Evolutionary conservation across 306 rosid genomes (phyloP).

Genomic region (Dryas alaskensis): DNA sequence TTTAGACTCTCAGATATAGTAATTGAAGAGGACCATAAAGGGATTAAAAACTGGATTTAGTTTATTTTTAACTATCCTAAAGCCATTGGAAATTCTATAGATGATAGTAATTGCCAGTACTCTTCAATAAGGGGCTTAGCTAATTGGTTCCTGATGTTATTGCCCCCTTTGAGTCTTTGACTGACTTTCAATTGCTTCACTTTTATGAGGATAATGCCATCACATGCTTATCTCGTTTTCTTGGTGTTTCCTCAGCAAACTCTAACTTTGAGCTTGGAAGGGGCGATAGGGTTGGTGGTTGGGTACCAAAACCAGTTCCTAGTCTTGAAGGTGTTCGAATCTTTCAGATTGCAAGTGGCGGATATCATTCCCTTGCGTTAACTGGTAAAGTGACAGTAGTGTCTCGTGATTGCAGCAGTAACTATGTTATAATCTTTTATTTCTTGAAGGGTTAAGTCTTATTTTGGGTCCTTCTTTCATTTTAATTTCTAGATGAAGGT

Average conservation of each 20-base stretch:
- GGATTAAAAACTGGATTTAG: not conserved
- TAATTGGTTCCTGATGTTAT: not conserved
- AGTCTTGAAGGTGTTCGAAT: constrained; percentile 59
- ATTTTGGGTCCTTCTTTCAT: constrained; percentile 24
- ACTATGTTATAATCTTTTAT: constrained; percentile 9
- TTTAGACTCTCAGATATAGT: not conserved
- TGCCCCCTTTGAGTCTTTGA: constrained; percentile 11
- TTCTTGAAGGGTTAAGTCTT: constrained; percentile 6
- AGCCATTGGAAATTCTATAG: not conserved
- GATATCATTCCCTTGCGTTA: constrained; percentile 95
- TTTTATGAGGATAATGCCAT: not conserved
- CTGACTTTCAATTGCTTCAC: not conserved
- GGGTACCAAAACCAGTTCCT: constrained; percentile 79
- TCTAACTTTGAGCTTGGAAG: constrained; percentile 96
- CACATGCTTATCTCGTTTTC: not conserved
- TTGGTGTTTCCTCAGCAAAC: constrained; percentile 52
- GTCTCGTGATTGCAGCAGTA: not conserved
- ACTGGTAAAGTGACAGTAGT: constrained; percentile 49
- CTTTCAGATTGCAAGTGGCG: constrained; percentile 81
- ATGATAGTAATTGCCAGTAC: not conserved
- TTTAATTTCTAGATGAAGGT: constrained; percentile 60
- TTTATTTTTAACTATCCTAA: not conserved
- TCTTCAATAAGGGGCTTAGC: not conserved
- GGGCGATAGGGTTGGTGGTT: constrained; percentile 80
- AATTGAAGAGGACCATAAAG: not conserved